Percentiles rank a stretch among this genome's conserved stretches.
phyloP scores from a whole-genome alignment of 2,329 filamentous ascomycete genomes.

The Peltaster fructicola region DNA sequence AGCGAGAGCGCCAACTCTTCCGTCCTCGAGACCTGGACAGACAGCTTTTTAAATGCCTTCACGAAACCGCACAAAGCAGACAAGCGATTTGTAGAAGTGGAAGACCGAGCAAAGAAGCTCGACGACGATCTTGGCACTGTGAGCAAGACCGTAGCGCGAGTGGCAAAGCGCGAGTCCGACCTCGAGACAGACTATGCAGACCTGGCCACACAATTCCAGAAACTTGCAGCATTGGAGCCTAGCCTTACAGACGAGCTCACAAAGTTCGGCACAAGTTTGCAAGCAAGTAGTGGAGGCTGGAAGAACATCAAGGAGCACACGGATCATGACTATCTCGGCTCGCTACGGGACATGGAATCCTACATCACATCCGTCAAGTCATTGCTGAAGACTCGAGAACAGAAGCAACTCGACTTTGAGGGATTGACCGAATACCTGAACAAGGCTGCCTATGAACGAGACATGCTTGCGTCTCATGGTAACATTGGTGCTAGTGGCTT shows the following conservation, averaged over 20 bases:
- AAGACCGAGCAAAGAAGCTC: constrained; percentile 80
- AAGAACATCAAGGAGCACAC: constrained; percentile 75
- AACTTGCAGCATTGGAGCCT: constrained; percentile 74
- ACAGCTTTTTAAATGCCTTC: constrained; percentile 94
- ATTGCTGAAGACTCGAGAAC: constrained; percentile 81
- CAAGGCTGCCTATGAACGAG: constrained; percentile 74
- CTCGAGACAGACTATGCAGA: constrained; percentile 78
- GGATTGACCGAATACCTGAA: constrained; percentile 88
- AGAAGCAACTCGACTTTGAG: constrained; percentile 96
- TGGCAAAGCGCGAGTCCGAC: constrained; percentile 73
- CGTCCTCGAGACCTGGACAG: constrained; percentile 87
- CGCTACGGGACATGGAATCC: constrained; percentile 83
- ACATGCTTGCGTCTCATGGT: constrained; percentile 49
- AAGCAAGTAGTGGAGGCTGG: constrained; percentile 64
- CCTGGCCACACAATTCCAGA: constrained; percentile 85
- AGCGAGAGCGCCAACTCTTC: constrained; percentile 36
- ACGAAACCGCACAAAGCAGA: constrained; percentile 93
- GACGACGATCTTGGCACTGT: constrained; percentile 86
- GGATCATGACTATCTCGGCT: constrained; percentile 88
- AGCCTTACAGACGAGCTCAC: constrained; percentile 68
- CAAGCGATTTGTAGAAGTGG: constrained; percentile 82
- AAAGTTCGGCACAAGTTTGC: constrained; percentile 70
- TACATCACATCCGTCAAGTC: constrained; percentile 78
- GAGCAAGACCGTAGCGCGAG: constrained; percentile 85
- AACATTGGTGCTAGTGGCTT: constrained; percentile 63